Evolutionary conservation across 2,329 filamentous ascomycete genomes (phyloP), one percentile per base, ranked within the genome.

Genomic region (Aspergillus sp.): DNA sequence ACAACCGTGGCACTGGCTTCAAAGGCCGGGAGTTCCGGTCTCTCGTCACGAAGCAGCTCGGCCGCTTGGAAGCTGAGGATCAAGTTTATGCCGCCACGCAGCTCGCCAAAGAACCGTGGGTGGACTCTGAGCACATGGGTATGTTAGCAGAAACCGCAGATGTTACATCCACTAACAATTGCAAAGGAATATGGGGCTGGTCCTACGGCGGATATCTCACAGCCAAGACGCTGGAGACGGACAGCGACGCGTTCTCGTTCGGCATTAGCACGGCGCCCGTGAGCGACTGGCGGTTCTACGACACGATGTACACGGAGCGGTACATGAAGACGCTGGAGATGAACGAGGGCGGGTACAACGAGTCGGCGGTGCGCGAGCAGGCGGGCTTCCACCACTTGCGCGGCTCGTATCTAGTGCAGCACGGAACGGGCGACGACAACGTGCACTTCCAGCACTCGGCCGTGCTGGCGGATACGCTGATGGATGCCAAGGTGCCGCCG

Each of bases 391-490:
- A 74, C 58, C 71, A 71, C 32, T 66, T 79, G 6, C 61, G 62
- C 0, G 79, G 79, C 3, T 68, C 71, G 2, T 74, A 80, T 40
- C 60, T 75, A 4, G 64, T 83, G 26, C 68, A 78, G 39, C 79
- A 83, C 47, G 79, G 78, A 0, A 74, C 74, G 0, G 78, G 76
- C 0, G 79, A 83, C 41, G 79, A 82, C 44, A 83, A 83, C 32
- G 79, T 82, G 10, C 79, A 83, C 48, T 82, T 79, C 50, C 78
- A 82, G 57, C 74, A 83, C 40, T 48, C 71, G 0, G 78, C 77
- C 0, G 75, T 71, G 1, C 53, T 83, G 20, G 58, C 76, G 0
- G 77, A 83, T 44, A 52, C 77, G 14, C 56, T 83, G 0, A 72
- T 82, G 19, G 68, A 69, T 0, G 68, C 58, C 0, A 71, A 71